A percentile compares a stretch with the other conserved stretches of the same genome.
Conservation (phyloP, 371 early-diverging fungal genomes). For the Dichotomocladium elegans region DNA sequence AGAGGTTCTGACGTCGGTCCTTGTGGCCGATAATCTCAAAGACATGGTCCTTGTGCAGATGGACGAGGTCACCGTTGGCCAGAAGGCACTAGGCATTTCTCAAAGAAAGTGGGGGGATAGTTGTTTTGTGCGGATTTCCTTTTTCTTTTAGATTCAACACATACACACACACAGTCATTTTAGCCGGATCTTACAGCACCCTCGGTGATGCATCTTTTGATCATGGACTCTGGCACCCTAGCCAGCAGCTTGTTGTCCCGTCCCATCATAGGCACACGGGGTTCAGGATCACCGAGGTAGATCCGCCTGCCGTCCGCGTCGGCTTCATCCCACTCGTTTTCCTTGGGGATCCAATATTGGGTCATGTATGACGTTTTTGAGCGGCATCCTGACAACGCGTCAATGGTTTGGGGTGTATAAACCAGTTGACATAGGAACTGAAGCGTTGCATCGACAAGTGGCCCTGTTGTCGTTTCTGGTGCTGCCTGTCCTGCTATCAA, state of each 20-base stretch:
- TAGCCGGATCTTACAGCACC: slow-evolving; percentile 20
- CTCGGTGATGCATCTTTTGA: slow-evolving; percentile 28
- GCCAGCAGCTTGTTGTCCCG: slow-evolving; percentile 7
- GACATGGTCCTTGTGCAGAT: background rate
- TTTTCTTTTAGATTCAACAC: no score
- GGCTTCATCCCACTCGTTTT: slow-evolving; percentile 37
- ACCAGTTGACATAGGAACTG: no score
- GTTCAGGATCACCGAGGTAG: slow-evolving; percentile 6
- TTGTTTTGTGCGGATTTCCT: background rate
- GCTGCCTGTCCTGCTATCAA: no score
- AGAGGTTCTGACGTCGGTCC: slow-evolving; percentile 19
- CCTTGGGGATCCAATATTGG: slow-evolving; percentile 37
- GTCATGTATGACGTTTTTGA: no score
- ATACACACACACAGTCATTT: no score
- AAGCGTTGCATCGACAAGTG: no score
- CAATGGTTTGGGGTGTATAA: no score
- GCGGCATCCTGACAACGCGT: no score
- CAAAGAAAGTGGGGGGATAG: no score
- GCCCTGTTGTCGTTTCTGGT: no score
- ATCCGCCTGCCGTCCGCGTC: slow-evolving; percentile 17
- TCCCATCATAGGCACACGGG: background rate
- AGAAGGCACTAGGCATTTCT: background rate
- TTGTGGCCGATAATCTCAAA: slow-evolving; percentile 13
- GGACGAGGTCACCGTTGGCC: background rate
- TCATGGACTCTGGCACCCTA: slow-evolving; percentile 11